Percentiles rank a stretch among this genome's conserved stretches.
These are phyloP conservation scores for Scheffersomyces insectosa DNA, from an alignment of 1,139 yeast genomes.

Conservation along the genomic window DNA sequence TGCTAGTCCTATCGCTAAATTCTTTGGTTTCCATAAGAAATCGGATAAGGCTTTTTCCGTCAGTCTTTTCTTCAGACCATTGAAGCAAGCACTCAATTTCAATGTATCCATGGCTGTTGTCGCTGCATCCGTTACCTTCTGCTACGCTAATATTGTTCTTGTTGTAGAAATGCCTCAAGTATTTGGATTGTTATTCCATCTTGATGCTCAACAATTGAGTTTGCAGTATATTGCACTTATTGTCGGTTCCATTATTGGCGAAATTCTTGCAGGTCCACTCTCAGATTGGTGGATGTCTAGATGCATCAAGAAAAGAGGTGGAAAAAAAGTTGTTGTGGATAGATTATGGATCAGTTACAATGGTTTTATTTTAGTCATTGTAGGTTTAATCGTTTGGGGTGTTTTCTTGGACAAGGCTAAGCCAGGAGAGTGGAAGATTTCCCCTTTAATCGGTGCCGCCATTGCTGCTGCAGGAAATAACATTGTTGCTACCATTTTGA, in stretches of 20 bases:
- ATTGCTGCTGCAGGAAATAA: slow-evolving; percentile 26
- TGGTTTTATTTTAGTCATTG: slow-evolving; percentile 20
- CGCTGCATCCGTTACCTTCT: slow-evolving; percentile 21
- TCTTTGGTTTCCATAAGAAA: slow-evolving; percentile 7
- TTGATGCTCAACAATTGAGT: slow-evolving; percentile 22
- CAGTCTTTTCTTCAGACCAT: slow-evolving; percentile 12
- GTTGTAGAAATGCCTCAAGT: slow-evolving; percentile 26
- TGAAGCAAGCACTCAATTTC: slow-evolving; percentile 11
- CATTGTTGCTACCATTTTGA: slow-evolving; percentile 22
- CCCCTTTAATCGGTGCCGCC: slow-evolving; percentile 26
- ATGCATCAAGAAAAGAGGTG: slow-evolving; percentile 11
- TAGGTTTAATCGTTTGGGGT: slow-evolving; percentile 26
- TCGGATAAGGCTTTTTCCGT: slow-evolving; percentile 4
- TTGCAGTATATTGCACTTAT: slow-evolving; percentile 24
- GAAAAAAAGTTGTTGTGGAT: slow-evolving; percentile 17
- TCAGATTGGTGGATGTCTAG: slow-evolving; percentile 27
- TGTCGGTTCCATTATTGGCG: slow-evolving; percentile 25
- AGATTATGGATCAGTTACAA: slow-evolving; percentile 21
- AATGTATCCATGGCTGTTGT: slow-evolving; percentile 15
- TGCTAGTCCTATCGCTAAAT: slow-evolving; percentile 1
- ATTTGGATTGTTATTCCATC: slow-evolving; percentile 19
- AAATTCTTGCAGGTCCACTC: slow-evolving; percentile 22
- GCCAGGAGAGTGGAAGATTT: slow-evolving; percentile 21
- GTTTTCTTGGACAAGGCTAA: slow-evolving; percentile 18
- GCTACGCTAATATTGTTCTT: slow-evolving; percentile 23